Conservation (phyloP, 1,284 basidiomycete genomes). For the Ustilago tritici region DNA sequence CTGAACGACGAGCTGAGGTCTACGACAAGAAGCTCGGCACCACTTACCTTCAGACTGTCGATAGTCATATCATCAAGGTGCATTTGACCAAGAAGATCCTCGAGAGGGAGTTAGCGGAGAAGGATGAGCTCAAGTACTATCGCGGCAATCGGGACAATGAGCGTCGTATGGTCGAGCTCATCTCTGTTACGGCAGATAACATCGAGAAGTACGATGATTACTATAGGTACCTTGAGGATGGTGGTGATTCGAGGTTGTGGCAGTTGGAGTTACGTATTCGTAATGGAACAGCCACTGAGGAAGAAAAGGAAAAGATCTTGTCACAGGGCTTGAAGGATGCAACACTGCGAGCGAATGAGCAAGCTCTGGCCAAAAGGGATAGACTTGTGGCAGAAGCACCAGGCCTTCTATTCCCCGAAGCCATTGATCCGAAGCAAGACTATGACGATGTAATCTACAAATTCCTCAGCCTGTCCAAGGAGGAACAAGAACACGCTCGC, state of each 20-base stretch:
- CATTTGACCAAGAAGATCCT: slow-evolving; percentile 59
- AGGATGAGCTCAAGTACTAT: slow-evolving; percentile 16
- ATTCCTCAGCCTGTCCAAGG: slow-evolving; percentile 11
- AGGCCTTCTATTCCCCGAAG: not conserved
- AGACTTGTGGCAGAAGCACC: not conserved
- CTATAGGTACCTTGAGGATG: slow-evolving; percentile 8
- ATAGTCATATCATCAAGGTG: slow-evolving; percentile 77
- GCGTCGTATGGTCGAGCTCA: slow-evolving; percentile 17
- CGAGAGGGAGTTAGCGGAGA: slow-evolving; percentile 26
- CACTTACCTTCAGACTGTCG: slow-evolving; percentile 87
- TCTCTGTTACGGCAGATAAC: slow-evolving; percentile 5
- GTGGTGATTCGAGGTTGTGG: not conserved
- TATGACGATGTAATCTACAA: slow-evolving; percentile 12
- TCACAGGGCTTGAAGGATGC: not conserved
- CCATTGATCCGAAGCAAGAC: not conserved
- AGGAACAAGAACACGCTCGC: slow-evolving; percentile 9
- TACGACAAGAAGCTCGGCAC: slow-evolving; percentile 80
- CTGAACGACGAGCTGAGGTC: slow-evolving; percentile 76
- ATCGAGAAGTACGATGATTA: slow-evolving; percentile 36
- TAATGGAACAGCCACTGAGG: not conserved
- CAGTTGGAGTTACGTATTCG: not conserved
- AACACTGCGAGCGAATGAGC: not conserved
- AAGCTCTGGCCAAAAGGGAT: not conserved
- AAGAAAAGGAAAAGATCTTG: not conserved
- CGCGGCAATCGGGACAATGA: slow-evolving; percentile 10